Base-by-base conservation (phyloP, 768 basidiomycete genomes). In the Amanita muscaria region DNA sequence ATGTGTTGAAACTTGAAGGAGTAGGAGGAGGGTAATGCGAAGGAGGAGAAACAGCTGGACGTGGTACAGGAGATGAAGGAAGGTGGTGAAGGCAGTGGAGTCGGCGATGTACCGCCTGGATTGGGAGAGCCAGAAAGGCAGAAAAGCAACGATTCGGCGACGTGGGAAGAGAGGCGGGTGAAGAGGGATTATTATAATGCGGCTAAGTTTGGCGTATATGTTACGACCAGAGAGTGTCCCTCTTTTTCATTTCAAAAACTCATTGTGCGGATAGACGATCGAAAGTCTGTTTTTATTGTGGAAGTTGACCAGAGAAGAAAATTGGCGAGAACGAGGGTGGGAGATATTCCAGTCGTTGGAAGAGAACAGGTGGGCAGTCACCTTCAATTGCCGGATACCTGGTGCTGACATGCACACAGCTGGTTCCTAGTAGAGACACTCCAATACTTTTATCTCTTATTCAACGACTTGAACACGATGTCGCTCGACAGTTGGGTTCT, bases 311-410 rank as follows among this genome's bases (percentile, higher is more conserved):
- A 74, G 77, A 0, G 74, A 88, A 36, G 58, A 60, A 4, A 70
- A 66, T 35, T 88, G 85, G 85, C 67, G 85, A 42, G 79, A 88
- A 44, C 73, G 77, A 22, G 85, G 82, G 2, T 87, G 82, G 72
- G 62, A 55, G 15, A 76, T 88, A 29, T 88, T 82, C 53, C 59
- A 77, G 49, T 68, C 80, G 1, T 71, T 88, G 30, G 72, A 83
- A 53, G n/a, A n/a, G n/a, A n/a, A n/a, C n/a, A n/a, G n/a, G n/a
- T n/a, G n/a, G n/a, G n/a, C n/a, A n/a, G n/a, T n/a, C n/a, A n/a
- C n/a, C n/a, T n/a, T n/a, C n/a, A n/a, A n/a, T n/a, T n/a, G n/a
- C n/a, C n/a, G n/a, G n/a, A n/a, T n/a, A n/a, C n/a, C n/a, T n/a
- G n/a, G n/a, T n/a, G n/a, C n/a, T n/a, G n/a, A n/a, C n/a, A n/a